Percentiles rank a stretch among this genome's conserved stretches.
phyloP scores from a whole-genome alignment of 2,329 filamentous ascomycete genomes.

The Ilyonectria mors-panacis region DNA sequence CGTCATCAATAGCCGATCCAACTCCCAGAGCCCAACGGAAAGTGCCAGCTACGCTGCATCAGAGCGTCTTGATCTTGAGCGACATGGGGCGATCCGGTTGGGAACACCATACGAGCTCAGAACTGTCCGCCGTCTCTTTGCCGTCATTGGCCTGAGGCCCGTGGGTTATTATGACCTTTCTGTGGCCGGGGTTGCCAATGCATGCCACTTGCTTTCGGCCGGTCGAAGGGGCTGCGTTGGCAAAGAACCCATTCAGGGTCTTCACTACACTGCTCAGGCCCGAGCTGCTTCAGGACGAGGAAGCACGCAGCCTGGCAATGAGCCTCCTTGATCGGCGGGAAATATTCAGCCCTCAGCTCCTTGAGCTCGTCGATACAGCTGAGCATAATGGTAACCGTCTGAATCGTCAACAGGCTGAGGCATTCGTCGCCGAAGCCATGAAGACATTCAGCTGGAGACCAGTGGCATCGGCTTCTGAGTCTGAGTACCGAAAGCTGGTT shows the following conservation, averaged over 20 bases:
- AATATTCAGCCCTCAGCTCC: slow-evolving; percentile 59
- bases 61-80: slow-evolving; percentile 44
- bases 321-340: slow-evolving; percentile 54
- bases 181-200: slow-evolving; percentile 62
- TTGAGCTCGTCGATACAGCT: slow-evolving; percentile 54
- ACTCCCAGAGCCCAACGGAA: slow-evolving; percentile 4
- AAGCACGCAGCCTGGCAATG: slow-evolving; percentile 51
- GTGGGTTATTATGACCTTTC: slow-evolving; percentile 69
- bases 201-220: slow-evolving; percentile 68
- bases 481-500: slow-evolving; percentile 59
- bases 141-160: slow-evolving; percentile 62
- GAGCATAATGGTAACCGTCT: slow-evolving; percentile 51
- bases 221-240: slow-evolving; percentile 50
- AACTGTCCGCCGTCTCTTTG: slow-evolving; percentile 61
- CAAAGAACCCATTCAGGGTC: slow-evolving; percentile 55
- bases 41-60: not conserved
- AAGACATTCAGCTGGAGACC: slow-evolving; percentile 65
- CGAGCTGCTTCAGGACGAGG: slow-evolving; percentile 55
- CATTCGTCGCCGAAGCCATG: slow-evolving; percentile 60
- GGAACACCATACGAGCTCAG: slow-evolving; percentile 61
- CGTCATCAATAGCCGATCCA: not conserved
- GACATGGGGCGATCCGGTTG: slow-evolving; percentile 65
- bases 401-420: slow-evolving; percentile 47
- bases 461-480: slow-evolving; percentile 55
- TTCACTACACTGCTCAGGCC: slow-evolving; percentile 57